Evolutionary conservation across 2,329 filamentous ascomycete species (phyloP).

Genomic region (Endocalyx cinctus): DNA sequence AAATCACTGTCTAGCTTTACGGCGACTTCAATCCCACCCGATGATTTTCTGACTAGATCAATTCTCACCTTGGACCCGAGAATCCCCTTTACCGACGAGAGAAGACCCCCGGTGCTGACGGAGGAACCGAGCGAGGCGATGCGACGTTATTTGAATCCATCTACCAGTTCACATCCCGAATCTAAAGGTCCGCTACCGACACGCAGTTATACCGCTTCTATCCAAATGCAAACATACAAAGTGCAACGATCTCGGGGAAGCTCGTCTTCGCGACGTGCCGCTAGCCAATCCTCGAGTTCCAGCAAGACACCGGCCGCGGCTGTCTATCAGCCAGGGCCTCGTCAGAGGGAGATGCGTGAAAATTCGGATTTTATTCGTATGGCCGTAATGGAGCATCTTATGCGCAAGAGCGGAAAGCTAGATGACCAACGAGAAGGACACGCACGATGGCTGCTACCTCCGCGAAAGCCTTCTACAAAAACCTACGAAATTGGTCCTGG

Average conservation of each 20-base stretch:
- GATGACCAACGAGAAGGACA: slow-evolving; percentile 62
- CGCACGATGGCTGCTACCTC: slow-evolving; percentile 64
- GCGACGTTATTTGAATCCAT: slow-evolving; percentile 64
- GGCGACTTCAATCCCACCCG: slow-evolving; percentile 58
- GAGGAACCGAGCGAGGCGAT: slow-evolving; percentile 63
- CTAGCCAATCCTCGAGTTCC: slow-evolving; percentile 19
- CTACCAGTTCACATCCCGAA: slow-evolving; percentile 45
- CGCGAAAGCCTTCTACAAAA: slow-evolving; percentile 50
- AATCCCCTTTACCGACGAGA: slow-evolving; percentile 64
- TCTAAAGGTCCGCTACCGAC: slow-evolving; percentile 26
- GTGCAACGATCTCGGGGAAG: slow-evolving; percentile 45
- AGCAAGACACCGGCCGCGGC: slow-evolving; percentile 27
- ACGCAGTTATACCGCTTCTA: slow-evolving; percentile 57
- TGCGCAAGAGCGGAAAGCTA: slow-evolving; percentile 62
- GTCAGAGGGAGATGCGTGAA: slow-evolving; percentile 64
- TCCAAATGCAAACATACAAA: slow-evolving; percentile 69
- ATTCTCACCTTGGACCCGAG: slow-evolving; percentile 63
- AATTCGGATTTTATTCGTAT: slow-evolving; percentile 68
- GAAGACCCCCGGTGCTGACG: slow-evolving; percentile 56
- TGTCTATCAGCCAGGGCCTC: slow-evolving; percentile 40
- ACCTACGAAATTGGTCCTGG: slow-evolving; percentile 53
- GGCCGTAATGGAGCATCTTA: slow-evolving; percentile 68
- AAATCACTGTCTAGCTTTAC: slow-evolving; percentile 60
- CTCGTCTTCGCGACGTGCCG: slow-evolving; percentile 18
- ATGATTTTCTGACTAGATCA: slow-evolving; percentile 63